Base-by-base conservation (phyloP, 2,329 filamentous ascomycete genomes). In the Epichloe scottii region DNA sequence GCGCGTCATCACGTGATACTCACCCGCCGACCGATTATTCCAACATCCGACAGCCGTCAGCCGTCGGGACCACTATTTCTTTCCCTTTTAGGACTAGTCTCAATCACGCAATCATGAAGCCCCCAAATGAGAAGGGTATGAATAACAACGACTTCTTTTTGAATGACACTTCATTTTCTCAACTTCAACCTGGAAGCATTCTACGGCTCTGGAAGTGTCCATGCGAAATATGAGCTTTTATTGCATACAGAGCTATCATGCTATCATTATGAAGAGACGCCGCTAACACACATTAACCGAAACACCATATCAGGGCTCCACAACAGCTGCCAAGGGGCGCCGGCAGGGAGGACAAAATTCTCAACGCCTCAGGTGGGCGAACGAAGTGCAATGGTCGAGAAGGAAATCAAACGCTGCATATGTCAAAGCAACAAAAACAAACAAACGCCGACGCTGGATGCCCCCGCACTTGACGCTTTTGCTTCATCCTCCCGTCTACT, bases 91-190 rank as follows among this genome's bases (percentile, higher is more conserved):
- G 58, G 58, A 54, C 59, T 64, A 64, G 62, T 57, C 33, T 23
- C 42, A 63, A 64, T 62, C 62, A 64, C 62, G 62, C 62, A 57
- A 64, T 64, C 62, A 60, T 59, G 50, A 58, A 53, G 53, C 59
- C 56, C 56, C 52, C 50, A 55, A 50, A 49, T 40, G 51, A 44
- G 41, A 58, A 42, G 41, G 37, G 53, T 51, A 56, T 56, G 51
- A 38, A 51, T 14, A 38, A 48, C 38, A 54, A 56, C 55, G 56
- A 56, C 57, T 53, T 48, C 40, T 53, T 53, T 51, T 49, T 46
- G 40, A 38, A 50, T 45, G 52, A 21, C 39, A 46, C 51, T 47
- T 54, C 26, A 42, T 49, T 50, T 44, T 35, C 57, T 33, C 57
- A 58, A 56, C 58, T 49, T 55, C 55, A 56, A 48, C 56, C 49